Base-by-base conservation (phyloP, 108 stramenopile species). In the Skeletonema menzelii region DNA sequence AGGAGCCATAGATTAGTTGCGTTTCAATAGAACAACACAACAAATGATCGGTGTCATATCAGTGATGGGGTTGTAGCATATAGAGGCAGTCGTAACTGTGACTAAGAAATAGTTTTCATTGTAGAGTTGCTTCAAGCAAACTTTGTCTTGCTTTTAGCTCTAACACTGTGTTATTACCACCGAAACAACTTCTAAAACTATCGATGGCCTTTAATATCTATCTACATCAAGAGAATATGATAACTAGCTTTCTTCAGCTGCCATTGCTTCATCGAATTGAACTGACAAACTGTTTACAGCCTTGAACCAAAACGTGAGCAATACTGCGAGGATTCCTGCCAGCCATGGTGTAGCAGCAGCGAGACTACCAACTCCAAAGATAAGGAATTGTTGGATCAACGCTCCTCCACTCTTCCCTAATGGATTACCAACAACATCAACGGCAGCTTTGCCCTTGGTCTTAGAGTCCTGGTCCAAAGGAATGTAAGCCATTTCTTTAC, bases 401-500 rank as follows among this genome's bases (percentile, higher is more conserved):
- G 97, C 91, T 19, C 99, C 99, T 28, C 99, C 99, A 65, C 85
- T 86, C 84, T 99, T 98, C 22, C 98, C 98, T 17, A 99, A 84
- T 32, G 96, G 97, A 74, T 97, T 97, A 17, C 98, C 99, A 49
- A 98, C 91, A 28, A 98, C 98, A 80, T 99, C 99, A 26, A 99
- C 92, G 32, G 99, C 99, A 28, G 99, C 99, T 80, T 99, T 99
- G 58, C 99, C 99, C 77, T 98, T 98, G 11, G 97, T 97, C 87
- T 98, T 98, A 27, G 92, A 90, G 53, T 98, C 97, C 58, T 95
- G 85, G 73, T 98, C 99, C 19, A 99, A 83, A 15, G 97, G 97
- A 70, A 99, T 99, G 84, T 98, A 99, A 15, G 97, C 97, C 98
- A 98, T 99, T 86, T 99, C 98, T 76, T 98, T 98, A 86, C 96